Percentiles rank a stretch among this genome's conserved stretches.
Conservation (phyloP, 1,284 basidiomycete genomes). For the Hymenochaete sp. region DNA sequence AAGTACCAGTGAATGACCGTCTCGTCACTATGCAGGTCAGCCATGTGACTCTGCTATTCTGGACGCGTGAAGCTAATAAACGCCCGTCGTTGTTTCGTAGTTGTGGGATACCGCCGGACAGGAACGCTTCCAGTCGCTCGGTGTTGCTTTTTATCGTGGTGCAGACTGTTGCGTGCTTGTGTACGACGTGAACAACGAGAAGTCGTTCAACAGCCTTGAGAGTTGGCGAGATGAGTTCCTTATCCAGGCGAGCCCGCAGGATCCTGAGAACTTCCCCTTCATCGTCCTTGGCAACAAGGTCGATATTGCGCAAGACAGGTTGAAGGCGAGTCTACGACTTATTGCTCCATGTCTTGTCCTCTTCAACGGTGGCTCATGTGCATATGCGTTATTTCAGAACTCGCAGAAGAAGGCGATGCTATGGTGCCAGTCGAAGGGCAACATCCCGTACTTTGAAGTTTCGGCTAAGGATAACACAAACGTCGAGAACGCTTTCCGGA, state of each 20-base stretch:
- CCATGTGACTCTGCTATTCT: slow-evolving; percentile 15
- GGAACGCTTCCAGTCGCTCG: slow-evolving; percentile 97
- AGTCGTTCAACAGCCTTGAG: slow-evolving; percentile 96
- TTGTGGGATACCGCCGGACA: slow-evolving; percentile 99
- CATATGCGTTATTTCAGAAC: slow-evolving; percentile 46
- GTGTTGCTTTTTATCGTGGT: slow-evolving; percentile 98
- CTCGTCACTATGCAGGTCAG: slow-evolving; percentile 96
- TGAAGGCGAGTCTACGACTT: slow-evolving; percentile 59
- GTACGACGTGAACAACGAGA: slow-evolving; percentile 97
- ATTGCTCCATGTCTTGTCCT: neutral
- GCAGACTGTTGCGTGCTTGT: slow-evolving; percentile 99
- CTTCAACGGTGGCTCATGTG: slow-evolving; percentile 4
- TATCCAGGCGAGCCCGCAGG: slow-evolving; percentile 95
- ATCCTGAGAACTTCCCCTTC: slow-evolving; percentile 99
- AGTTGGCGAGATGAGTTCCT: slow-evolving; percentile 98
- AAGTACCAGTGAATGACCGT: slow-evolving; percentile 97
- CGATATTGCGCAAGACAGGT: slow-evolving; percentile 97
- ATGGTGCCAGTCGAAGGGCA: slow-evolving; percentile 99
- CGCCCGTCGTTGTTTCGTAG: too few species aligned
- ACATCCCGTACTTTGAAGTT: slow-evolving; percentile 99
- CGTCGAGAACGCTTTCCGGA: slow-evolving; percentile 99
- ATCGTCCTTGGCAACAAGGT: slow-evolving; percentile 99
- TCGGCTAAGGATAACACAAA: slow-evolving; percentile 99
- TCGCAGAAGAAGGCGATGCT: slow-evolving; percentile 99
- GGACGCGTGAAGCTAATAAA: neutral